Conservation (phyloP, 2,329 filamentous ascomycete species). For the Diaporthe amygdali region DNA sequence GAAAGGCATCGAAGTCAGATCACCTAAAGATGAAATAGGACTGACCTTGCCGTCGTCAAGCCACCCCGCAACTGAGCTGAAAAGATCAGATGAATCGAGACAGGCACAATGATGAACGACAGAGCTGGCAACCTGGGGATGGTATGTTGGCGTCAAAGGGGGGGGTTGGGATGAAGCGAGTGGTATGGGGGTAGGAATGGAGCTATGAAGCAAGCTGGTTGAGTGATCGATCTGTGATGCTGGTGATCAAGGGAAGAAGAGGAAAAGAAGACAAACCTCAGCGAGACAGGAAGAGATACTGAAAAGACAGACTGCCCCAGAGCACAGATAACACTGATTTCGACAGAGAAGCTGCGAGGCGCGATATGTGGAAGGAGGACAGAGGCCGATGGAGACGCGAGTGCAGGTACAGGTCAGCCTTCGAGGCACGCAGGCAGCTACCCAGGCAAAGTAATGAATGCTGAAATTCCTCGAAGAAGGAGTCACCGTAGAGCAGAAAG, state of each 20-base stretch:
- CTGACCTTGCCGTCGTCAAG: conserved; percentile 22
- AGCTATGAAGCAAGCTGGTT: conserved; percentile 64
- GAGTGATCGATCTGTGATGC: conserved; percentile 49
- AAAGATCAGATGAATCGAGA: conserved; percentile 16
- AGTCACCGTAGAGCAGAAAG: conserved; percentile 24
- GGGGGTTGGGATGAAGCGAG: conserved; percentile 60
- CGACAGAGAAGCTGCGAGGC: conserved; percentile 19
- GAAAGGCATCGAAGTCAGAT: background rate
- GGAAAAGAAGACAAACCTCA: conserved; percentile 20
- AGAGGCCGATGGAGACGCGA: background rate
- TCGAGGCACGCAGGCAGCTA: background rate
- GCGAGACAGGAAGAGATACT: conserved; percentile 6
- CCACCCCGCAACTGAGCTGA: background rate
- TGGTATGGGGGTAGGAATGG: conserved; percentile 54
- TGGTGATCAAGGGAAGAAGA: conserved; percentile 31
- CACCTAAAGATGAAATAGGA: background rate
- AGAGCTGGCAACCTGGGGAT: conserved; percentile 20
- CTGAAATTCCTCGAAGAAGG: conserved; percentile 23
- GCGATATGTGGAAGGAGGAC: background rate
- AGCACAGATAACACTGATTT: conserved; percentile 1
- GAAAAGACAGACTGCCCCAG: background rate
- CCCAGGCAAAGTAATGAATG: background rate
- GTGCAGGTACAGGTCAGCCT: background rate
- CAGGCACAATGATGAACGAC: conserved; percentile 13
- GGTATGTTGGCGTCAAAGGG: conserved; percentile 23